Evolutionary conservation across 306 rosid genomes (phyloP).

Genomic region (Hippophae tibetana): DNA sequence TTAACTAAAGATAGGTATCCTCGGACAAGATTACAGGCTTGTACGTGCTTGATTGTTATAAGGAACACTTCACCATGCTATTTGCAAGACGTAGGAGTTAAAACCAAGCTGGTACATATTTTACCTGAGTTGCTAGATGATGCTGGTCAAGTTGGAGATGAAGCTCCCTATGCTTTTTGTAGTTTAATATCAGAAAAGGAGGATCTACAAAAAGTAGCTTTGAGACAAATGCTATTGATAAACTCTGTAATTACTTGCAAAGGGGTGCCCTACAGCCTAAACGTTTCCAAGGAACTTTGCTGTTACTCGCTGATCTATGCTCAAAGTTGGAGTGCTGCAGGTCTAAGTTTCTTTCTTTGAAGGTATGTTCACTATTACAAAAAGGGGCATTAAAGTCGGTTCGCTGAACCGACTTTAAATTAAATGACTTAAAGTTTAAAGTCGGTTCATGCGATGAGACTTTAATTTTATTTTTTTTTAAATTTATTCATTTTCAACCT

Average conservation of each 20-base stretch:
- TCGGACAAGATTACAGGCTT: slow-evolving; percentile 73
- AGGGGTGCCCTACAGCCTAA: slow-evolving; percentile 38
- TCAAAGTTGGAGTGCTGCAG: slow-evolving; percentile 93
- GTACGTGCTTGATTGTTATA: slow-evolving; percentile 67
- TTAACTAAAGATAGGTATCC: slow-evolving; percentile 62
- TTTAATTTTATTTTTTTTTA: no score
- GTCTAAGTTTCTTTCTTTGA: slow-evolving; percentile 58
- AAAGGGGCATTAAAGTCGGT: no score
- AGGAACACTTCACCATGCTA: slow-evolving; percentile 63
- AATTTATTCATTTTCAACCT: no score
- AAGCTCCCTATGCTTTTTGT: slow-evolving; percentile 67
- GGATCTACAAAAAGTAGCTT: slow-evolving; percentile 89
- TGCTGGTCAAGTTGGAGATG: slow-evolving; percentile 87
- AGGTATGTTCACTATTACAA: no score
- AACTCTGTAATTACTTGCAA: slow-evolving; percentile 59
- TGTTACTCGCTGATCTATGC: slow-evolving; percentile 78
- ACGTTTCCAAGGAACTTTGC: slow-evolving; percentile 70
- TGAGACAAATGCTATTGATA: slow-evolving; percentile 87
- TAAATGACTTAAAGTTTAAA: no score
- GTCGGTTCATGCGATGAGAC: no score
- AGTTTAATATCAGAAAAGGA: slow-evolving; percentile 63
- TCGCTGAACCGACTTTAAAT: no score
- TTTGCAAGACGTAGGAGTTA: slow-evolving; percentile 73
- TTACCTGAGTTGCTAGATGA: slow-evolving; percentile 92
- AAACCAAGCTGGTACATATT: slow-evolving; percentile 63